Percentiles rank a stretch among this genome's conserved stretches.
Evolutionary conservation across 2,329 filamentous ascomycete species (phyloP).

Genomic region (Madurella mycetomatis): DNA sequence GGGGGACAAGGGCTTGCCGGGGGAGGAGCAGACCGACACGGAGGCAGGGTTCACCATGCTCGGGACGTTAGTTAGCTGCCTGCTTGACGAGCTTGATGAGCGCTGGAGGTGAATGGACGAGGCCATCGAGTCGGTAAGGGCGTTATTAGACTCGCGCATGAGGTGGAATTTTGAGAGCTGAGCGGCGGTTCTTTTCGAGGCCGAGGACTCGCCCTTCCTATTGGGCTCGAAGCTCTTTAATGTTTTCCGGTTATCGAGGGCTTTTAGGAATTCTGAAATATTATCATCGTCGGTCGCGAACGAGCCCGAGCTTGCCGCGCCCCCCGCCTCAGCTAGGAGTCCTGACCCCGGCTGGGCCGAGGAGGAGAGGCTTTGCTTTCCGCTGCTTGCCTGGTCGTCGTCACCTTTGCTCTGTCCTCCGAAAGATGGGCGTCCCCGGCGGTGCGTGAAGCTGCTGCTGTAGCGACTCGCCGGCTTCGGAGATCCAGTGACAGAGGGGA

Average conservation of each 20-base stretch:
- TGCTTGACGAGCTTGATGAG: constrained; percentile 69
- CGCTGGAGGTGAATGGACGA: constrained; percentile 82
- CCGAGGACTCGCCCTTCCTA: constrained; percentile 62
- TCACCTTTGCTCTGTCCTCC: constrained; percentile 66
- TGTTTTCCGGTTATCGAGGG: constrained; percentile 85
- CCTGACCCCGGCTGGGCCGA: constrained; percentile 75
- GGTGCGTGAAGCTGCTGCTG: constrained; percentile 90
- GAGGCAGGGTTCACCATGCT: constrained; percentile 69
- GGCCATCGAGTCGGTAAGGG: constrained; percentile 86
- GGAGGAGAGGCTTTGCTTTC: constrained; percentile 69
- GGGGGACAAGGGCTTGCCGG: constrained; percentile 82
- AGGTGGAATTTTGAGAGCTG: constrained; percentile 80
- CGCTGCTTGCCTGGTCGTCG: constrained; percentile 74
- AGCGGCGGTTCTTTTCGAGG: constrained; percentile 70
- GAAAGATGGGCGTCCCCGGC: constrained; percentile 72
- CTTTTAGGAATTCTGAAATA: constrained; percentile 87
- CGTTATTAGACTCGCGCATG: constrained; percentile 85
- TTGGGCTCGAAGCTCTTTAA: constrained; percentile 69
- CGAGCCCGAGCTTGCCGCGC: constrained; percentile 62
- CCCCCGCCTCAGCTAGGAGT: constrained; percentile 63
- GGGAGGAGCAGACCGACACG: constrained; percentile 80
- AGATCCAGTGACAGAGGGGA: constrained; percentile 67
- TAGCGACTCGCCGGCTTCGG: constrained; percentile 82
- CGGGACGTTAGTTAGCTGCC: constrained; percentile 55
- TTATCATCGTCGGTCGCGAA: constrained; percentile 79